A percentile compares a stretch with the other conserved stretches of the same genome.
Conservation (phyloP, 768 basidiomycete species). For the Boletus subcaerulescens region DNA sequence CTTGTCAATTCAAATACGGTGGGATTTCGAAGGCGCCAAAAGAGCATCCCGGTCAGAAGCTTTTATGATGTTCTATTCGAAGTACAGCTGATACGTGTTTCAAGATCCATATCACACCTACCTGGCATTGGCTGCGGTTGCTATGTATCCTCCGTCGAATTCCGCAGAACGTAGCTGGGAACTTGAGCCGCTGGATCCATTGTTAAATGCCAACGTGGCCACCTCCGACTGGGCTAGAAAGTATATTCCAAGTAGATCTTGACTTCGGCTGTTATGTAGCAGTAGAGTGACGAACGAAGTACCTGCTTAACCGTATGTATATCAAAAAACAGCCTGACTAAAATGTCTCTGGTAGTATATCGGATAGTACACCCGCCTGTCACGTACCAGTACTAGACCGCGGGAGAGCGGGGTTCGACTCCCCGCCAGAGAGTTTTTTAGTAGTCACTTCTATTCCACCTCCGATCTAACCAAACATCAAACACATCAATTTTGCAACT, state of each 20-base stretch:
- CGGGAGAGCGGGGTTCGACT: constrained; percentile 46
- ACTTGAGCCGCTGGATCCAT: constrained; percentile 59
- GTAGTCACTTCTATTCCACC: not conserved
- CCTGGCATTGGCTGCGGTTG: constrained; percentile 76
- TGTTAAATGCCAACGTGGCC: constrained; percentile 65
- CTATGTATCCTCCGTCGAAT: constrained; percentile 55
- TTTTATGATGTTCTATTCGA: not conserved
- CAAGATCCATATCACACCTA: constrained; percentile 96
- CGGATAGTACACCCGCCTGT: constrained; percentile 53
- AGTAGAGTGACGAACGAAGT: too few species aligned
- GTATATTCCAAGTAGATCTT: constrained; percentile 44
- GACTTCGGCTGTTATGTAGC: not conserved
- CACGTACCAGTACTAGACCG: constrained; percentile 26
- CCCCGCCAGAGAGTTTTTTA: constrained; percentile 41
- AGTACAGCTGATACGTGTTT: constrained; percentile 10
- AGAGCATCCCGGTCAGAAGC: constrained; percentile 66
- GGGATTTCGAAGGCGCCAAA: constrained; percentile 85
- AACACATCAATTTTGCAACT: not conserved
- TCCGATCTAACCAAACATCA: not conserved
- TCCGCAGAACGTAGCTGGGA: constrained; percentile 45
- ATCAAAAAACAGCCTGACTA: fast-evolving
- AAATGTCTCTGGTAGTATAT: constrained; percentile 45
- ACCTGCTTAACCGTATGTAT: not conserved
- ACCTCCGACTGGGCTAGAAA: constrained; percentile 67
- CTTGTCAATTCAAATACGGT: constrained; percentile 85